Evolutionary conservation across 129 eudicot genomes (phyloP).

Genomic region (Silybum marianum): DNA sequence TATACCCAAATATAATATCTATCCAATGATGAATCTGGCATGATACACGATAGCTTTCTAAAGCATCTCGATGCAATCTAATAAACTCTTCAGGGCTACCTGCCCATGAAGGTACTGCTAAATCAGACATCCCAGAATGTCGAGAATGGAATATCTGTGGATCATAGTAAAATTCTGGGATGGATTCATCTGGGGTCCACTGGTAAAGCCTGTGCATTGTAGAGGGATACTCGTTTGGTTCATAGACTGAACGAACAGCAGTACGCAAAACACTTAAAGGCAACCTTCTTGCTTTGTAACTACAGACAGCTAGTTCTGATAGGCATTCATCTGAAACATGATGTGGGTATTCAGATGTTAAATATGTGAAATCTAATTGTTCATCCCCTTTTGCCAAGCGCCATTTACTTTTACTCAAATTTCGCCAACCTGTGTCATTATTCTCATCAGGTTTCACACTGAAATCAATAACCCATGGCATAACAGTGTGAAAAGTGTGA

Average conservation of each 20-base stretch:
- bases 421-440: constrained; percentile 73
- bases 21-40: constrained; percentile 85
- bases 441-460: constrained; percentile 79
- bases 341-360: constrained; percentile 92
- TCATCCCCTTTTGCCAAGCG: constrained; percentile 98
- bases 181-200: constrained; percentile 99
- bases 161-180: constrained; percentile 92
- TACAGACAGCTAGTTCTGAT: constrained; percentile 97
- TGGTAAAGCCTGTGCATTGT: constrained; percentile 94
- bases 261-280: constrained; percentile 81
- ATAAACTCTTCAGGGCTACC: constrained; percentile 81
- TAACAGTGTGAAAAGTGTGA: constrained; percentile 81
- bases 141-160: constrained; percentile 70
- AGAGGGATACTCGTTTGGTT: constrained; percentile 97
- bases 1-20: constrained; percentile 91
- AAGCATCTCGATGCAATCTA: constrained; percentile 78
- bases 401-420: constrained; percentile 95
- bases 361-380: constrained; percentile 91
- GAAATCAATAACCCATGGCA: constrained; percentile 99
- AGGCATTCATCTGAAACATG: constrained; percentile 98
- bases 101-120: constrained; percentile 94
- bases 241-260: constrained; percentile 97
- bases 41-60: constrained; percentile 84
- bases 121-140: constrained; percentile 86
- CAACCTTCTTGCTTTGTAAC: constrained; percentile 96